A percentile compares a stretch with the other conserved stretches of the same genome.
Evolutionary conservation across 345 rosid species (phyloP).

Genomic region (Citropsis articulata): DNA sequence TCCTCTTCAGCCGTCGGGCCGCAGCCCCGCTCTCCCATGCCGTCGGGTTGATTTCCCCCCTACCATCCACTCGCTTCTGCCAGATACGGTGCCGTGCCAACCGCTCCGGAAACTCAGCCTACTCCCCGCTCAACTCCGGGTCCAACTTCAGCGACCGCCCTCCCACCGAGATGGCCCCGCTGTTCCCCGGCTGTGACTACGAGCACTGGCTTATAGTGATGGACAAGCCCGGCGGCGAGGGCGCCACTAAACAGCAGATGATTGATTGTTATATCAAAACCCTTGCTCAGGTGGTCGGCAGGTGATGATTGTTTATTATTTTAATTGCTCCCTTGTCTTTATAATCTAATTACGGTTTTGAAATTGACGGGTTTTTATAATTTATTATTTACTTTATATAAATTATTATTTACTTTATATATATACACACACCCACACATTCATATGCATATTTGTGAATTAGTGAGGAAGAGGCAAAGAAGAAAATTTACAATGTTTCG

Average conservation of each 20-base stretch:
- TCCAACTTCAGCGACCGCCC: slow-evolving; percentile 93
- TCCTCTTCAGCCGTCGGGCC: slow-evolving; percentile 41
- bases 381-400: not conserved
- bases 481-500: slow-evolving; percentile 85
- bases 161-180: slow-evolving; percentile 93
- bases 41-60: slow-evolving; percentile 16
- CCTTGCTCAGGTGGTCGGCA: slow-evolving; percentile 74
- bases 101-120: slow-evolving; percentile 66
- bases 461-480: slow-evolving; percentile 93
- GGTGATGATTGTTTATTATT: slow-evolving; percentile 29
- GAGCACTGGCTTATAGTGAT: slow-evolving; percentile 97
- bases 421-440: no score
- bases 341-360: not conserved
- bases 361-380: not conserved
- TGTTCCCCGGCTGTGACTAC: slow-evolving; percentile 92
- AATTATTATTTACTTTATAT: not conserved
- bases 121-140: slow-evolving; percentile 87
- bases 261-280: slow-evolving; percentile 86
- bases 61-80: slow-evolving; percentile 36
- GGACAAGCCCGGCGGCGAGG: slow-evolving; percentile 93
- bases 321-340: not conserved
- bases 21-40: slow-evolving; percentile 30
- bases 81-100: slow-evolving; percentile 67
- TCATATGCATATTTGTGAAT: not conserved
- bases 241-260: slow-evolving; percentile 89